Base-by-base conservation (phyloP, 805 yeast genomes). In the Metschnikowia shivogae region DNA sequence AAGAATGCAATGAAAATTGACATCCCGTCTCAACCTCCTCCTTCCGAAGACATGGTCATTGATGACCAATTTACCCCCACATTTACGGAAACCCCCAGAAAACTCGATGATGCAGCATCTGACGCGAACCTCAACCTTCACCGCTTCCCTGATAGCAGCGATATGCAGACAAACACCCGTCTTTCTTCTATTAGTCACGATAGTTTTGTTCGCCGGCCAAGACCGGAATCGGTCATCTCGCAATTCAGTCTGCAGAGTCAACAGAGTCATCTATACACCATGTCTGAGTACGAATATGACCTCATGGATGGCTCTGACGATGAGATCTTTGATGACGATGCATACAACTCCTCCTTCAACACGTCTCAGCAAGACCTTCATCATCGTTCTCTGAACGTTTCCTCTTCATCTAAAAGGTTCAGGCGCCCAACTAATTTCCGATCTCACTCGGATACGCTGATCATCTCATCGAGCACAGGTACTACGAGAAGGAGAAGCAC, bases 251-350 rank as follows among this genome's bases (percentile, higher is more conserved):
- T 68, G 52, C 49, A 64, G 26, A 65, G 72, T 50, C 74, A 70
- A 39, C 47, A 64, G 33, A 65, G 72, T 55, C 76, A 72, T 45
- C 53, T 69, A 48, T 70, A 72, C 7, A 63, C 72, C 13, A 67
- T 69, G 55, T 68, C 74, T 3, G 76, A 68, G 43, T 65, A 70
- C 4, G 76, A 71, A 43, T 52, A 68, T 34, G 74, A 70, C 29
- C 59, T 62, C 39, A 49, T 68, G 45, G 72, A 65, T 34, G 74
- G 65, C 36, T 64, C 73, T 2, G 74, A 68, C 9, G 67, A 66
- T 31, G 64, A 60, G 46, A 62, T 59, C 38, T 53, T 52, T 37
- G 70, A 65, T 32, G 70, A 67, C 36, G 70, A 67, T 30, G 56
- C 59, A 26, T 69, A 69, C 49, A 74, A 70, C 43, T 63, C 70